A percentile compares a stretch with the other conserved stretches of the same genome.
phyloP scores from a whole-genome alignment of 2,329 filamentous ascomycete genomes.

The Scedosporium apiospermum region DNA sequence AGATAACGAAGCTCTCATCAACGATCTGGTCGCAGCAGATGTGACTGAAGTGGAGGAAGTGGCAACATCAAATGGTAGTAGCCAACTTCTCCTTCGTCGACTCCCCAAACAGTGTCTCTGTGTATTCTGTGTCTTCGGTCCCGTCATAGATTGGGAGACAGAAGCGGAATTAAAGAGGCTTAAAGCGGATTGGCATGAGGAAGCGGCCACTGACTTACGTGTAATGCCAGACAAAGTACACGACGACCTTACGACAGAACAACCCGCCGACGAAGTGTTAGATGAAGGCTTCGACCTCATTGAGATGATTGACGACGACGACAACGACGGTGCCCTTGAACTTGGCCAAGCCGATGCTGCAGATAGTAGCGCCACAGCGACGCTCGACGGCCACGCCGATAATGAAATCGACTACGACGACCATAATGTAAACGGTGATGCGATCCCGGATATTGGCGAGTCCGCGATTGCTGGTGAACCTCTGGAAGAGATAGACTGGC shows the following conservation, averaged over 20 bases:
- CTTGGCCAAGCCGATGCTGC: slow-evolving; percentile 8
- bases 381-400: slow-evolving; percentile 5
- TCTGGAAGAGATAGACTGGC: slow-evolving; percentile 17
- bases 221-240: neutral
- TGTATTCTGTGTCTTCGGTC: neutral
- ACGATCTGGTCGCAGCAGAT: slow-evolving; percentile 3
- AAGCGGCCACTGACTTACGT: neutral
- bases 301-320: slow-evolving; percentile 5
- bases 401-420: slow-evolving; percentile 8
- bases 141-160: neutral
- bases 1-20: slow-evolving; percentile 7
- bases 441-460: neutral
- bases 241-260: neutral
- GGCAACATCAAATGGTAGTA: slow-evolving; percentile 6
- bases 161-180: neutral
- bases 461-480: neutral
- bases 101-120: neutral
- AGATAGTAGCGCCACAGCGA: slow-evolving; percentile 8
- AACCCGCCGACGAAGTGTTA: neutral
- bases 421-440: neutral
- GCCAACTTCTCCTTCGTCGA: neutral
- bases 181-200: neutral
- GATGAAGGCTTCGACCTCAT: slow-evolving; percentile 5
- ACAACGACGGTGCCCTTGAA: slow-evolving; percentile 3
- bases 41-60: neutral